These are phyloP conservation scores for Sporisorium scitamineum DNA, from an alignment of 1,284 basidiomycete species.

Conservation along the genomic window DNA sequence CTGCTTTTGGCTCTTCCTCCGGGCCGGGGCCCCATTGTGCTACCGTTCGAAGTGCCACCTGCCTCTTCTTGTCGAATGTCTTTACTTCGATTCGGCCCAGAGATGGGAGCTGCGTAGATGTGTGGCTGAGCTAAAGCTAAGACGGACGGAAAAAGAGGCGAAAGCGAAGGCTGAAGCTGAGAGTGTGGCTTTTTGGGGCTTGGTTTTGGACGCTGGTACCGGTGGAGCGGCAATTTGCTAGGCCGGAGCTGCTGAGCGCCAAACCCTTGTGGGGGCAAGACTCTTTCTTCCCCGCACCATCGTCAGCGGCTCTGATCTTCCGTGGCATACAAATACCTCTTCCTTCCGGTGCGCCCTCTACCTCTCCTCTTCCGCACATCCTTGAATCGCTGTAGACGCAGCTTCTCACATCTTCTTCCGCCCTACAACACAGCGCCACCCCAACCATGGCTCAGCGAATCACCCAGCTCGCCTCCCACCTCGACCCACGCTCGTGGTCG, in stretches of 20 bases:
- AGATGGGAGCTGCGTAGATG: no score
- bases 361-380: conserved; percentile 1
- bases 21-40: conserved; percentile 11
- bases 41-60: neutral
- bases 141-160: neutral
- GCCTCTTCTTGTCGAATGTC: neutral
- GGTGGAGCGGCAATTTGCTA: conserved; percentile 33
- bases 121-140: neutral
- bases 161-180: neutral
- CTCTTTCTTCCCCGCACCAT: conserved; percentile 26
- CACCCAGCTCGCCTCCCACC: conserved; percentile 59
- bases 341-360: neutral
- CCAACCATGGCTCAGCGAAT: conserved; percentile 54
- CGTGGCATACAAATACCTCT: conserved; percentile 15
- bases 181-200: neutral
- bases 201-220: no score
- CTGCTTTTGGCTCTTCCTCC: neutral
- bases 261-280: neutral
- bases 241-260: conserved; percentile 12
- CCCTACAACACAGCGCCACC: neutral
- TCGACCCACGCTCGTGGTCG: conserved; percentile 63
- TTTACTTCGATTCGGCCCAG: neutral
- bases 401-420: neutral
- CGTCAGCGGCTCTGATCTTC: no score
- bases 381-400: neutral